These are phyloP conservation scores for Thalassiosira profunda DNA, from an alignment of 108 stramenopile genomes.

Conservation along the genomic window DNA sequence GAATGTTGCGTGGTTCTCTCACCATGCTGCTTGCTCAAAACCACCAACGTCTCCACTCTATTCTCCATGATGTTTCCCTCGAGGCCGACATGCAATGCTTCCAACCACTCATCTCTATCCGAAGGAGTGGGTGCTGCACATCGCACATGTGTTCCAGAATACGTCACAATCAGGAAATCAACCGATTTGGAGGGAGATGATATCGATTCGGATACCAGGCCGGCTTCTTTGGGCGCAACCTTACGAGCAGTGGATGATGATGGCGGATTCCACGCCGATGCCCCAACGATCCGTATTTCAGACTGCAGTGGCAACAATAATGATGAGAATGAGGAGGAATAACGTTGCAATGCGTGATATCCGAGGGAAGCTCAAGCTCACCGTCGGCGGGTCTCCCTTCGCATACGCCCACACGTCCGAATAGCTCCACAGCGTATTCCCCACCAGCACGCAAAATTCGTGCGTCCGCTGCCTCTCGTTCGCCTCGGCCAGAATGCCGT, in stretches of 20 bases:
- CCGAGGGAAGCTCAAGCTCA: slow-evolving; percentile 14
- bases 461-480: slow-evolving; percentile 53
- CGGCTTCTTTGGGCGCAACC: slow-evolving; percentile 29
- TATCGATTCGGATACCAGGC: slow-evolving; percentile 20
- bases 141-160: slow-evolving; percentile 76
- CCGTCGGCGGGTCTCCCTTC: slow-evolving; percentile 74
- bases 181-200: slow-evolving; percentile 28
- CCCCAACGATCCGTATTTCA: slow-evolving; percentile 78
- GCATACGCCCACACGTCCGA: slow-evolving; percentile 60
- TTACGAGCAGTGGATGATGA: slow-evolving; percentile 10
- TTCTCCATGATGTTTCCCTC: slow-evolving; percentile 51
- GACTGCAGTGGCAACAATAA: slow-evolving; percentile 23
- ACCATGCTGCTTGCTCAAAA: slow-evolving; percentile 20
- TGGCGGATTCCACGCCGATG: slow-evolving; percentile 69
- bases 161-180: slow-evolving; percentile 66
- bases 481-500: slow-evolving; percentile 43
- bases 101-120: slow-evolving; percentile 81
- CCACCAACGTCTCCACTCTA: slow-evolving; percentile 31
- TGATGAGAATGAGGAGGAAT: background rate
- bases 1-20: background rate
- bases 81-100: slow-evolving; percentile 76
- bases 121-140: slow-evolving; percentile 62
- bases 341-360: background rate
- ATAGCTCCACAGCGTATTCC: slow-evolving; percentile 70
- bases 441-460: slow-evolving; percentile 80